Evolutionary conservation across 495 filamentous ascomycete species (phyloP).

Genomic region (Neurospora cerealis): DNA sequence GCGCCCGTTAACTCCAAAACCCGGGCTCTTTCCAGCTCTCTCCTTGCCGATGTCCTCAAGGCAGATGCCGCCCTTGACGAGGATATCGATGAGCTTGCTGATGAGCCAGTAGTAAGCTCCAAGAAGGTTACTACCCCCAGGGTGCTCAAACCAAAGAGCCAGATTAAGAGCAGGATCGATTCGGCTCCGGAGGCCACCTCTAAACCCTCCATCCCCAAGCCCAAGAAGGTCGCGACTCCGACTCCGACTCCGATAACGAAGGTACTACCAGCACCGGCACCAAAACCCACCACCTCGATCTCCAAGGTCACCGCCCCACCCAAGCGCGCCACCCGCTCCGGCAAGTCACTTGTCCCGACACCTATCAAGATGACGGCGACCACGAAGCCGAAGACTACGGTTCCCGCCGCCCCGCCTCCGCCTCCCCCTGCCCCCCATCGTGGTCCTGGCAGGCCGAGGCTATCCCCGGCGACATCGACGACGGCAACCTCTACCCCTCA

Average conservation of each 20-base stretch:
- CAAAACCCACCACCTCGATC: background rate
- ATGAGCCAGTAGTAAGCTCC: background rate
- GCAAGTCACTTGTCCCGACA: background rate
- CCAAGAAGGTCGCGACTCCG: background rate
- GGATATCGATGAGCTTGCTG: slow-evolving; percentile 6
- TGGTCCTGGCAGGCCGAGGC: background rate
- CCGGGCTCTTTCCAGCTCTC: slow-evolving; percentile 8
- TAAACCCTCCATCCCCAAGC: background rate
- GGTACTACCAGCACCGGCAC: background rate
- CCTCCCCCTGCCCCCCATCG: background rate
- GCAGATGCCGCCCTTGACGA: slow-evolving; percentile 2
- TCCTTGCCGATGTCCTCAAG: slow-evolving; percentile 8
- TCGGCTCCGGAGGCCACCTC: background rate
- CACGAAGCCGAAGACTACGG: background rate
- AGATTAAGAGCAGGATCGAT: background rate
- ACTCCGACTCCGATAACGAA: background rate
- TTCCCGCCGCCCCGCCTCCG: background rate
- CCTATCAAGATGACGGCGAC: background rate
- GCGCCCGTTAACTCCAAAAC: background rate
- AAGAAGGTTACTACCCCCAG: background rate
- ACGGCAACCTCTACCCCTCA: background rate
- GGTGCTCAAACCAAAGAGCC: background rate
- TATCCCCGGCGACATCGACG: background rate
- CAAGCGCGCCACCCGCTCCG: background rate
- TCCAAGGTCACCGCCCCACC: background rate